Evolutionary conservation across 2,329 filamentous ascomycete species (phyloP).

Genomic region (Alternaria panax): DNA sequence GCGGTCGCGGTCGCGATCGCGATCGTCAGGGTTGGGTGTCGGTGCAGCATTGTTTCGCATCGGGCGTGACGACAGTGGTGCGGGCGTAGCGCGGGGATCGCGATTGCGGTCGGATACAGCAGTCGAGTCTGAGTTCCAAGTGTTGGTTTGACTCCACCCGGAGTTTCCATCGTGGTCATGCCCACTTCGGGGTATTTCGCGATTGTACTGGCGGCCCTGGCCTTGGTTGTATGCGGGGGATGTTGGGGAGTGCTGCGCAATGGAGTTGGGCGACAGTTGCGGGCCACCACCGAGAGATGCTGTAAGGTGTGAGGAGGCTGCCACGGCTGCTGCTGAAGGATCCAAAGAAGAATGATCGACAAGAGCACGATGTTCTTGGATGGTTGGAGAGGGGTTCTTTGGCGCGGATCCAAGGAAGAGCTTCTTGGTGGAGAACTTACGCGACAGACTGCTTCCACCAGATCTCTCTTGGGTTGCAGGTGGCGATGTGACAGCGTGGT

Average conservation of each 20-base stretch:
- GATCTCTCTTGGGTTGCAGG: conserved; percentile 46
- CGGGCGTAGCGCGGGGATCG: conserved; percentile 43
- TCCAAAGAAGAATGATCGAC: conserved; percentile 55
- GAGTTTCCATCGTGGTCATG: conserved; percentile 44
- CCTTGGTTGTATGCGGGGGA: conserved; percentile 57
- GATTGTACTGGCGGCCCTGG: conserved; percentile 41
- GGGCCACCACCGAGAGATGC: conserved; percentile 54
- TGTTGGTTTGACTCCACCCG: conserved; percentile 40
- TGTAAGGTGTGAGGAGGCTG: conserved; percentile 60
- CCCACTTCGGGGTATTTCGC: conserved; percentile 40
- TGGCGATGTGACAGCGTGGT: conserved; percentile 46
- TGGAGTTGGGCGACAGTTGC: conserved; percentile 52
- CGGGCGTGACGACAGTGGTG: conserved; percentile 38
- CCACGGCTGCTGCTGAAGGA: conserved; percentile 60
- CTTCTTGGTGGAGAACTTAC: conserved; percentile 62
- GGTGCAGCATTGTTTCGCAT: conserved; percentile 40
- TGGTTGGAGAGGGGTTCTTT: conserved; percentile 61
- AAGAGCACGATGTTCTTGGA: conserved; percentile 53
- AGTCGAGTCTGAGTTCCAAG: conserved; percentile 42
- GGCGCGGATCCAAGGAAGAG: conserved; percentile 58
- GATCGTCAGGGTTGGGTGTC: conserved; percentile 43
- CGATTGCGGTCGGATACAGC: conserved; percentile 39
- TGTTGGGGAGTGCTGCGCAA: conserved; percentile 57
- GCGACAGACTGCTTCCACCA: conserved; percentile 56
- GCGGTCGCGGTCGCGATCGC: conserved; percentile 29